phyloP scores from a whole-genome alignment of 352 stramenopile species.

The Elongisporangium prolatum region DNA sequence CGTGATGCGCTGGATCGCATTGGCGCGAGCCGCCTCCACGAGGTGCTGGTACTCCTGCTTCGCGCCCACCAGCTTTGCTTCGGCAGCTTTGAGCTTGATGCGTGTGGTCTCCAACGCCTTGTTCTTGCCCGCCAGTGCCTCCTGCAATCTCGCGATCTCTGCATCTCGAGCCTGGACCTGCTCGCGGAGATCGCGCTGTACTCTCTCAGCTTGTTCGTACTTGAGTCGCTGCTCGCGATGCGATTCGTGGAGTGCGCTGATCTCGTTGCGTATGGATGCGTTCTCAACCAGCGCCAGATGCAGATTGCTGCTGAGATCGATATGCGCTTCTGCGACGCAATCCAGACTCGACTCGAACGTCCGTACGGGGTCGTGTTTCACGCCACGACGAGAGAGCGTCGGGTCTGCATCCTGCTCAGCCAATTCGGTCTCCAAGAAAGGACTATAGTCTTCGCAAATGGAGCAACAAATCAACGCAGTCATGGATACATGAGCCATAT shows the following conservation, averaged over 20 bases:
- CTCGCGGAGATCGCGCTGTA: constrained; percentile 26
- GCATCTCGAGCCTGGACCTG: constrained; percentile 14
- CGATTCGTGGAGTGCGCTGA: constrained; percentile 41
- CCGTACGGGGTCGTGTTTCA: constrained; percentile 12
- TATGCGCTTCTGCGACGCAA: constrained; percentile 54
- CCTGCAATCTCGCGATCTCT: constrained; percentile 32
- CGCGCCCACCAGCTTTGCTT: constrained; percentile 23
- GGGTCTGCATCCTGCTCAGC: constrained; percentile 22
- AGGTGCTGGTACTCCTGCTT: constrained; percentile 40
- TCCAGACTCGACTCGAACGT: constrained; percentile 48
- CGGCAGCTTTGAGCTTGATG: constrained; percentile 28
- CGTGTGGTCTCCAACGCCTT: constrained; percentile 30
- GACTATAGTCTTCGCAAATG: constrained; percentile 46
- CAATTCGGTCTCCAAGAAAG: constrained; percentile 61
- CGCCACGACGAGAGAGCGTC: constrained; percentile 8
- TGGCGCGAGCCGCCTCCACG: constrained; percentile 41
- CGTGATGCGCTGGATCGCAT: constrained; percentile 35
- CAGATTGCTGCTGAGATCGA: constrained; percentile 52
- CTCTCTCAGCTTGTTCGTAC: constrained; percentile 23
- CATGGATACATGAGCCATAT: not conserved
- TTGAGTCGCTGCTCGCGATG: constrained; percentile 39
- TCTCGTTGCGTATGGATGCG: constrained; percentile 65
- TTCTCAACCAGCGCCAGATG: constrained; percentile 75
- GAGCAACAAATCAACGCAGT: not conserved
- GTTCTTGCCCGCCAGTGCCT: constrained; percentile 28